Base-by-base conservation (phyloP, 148 eudicot species). In the Persicaria tinctoria region DNA sequence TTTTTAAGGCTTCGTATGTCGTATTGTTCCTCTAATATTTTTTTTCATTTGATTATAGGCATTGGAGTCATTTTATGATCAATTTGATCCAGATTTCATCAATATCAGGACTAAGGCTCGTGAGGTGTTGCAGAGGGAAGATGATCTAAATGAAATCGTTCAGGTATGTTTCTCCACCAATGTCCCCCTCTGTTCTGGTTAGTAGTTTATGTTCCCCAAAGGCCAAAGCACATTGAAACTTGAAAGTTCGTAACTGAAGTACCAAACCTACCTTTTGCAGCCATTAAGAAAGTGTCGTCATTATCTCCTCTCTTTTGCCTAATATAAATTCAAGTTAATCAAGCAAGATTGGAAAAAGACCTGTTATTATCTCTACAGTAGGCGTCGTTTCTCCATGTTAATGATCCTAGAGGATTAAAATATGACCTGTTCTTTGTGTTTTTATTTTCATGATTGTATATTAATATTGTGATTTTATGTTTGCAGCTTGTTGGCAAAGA, bases 401-500 rank as follows among this genome's bases (percentile, higher is more conserved):
- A 32, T 38, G 68, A 63, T 63, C 68, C n/a, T 63, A 32, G 68
- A 32, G 68, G 68, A 63, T 63, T 27, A 4, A 2, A 16, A 0
- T 63, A 14, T 10, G 27, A 27, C 45, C 16, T 27, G 16, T 11
- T 63, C 68, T 63, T 9, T 8, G 2, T 62, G 68, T 62, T 62
- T 9, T 18, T 10, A 1, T 69, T 69, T 45, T 46, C 7, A 18
- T 47, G 5, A 38, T 41, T 38, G 20, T 38, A 6, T n/a, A 13
- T 60, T 16, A 70, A 17, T 48, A 7, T 20, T 38, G 3, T 4
- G n/a, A 72, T 38, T 46, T 60, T 48, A 45, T 72, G 41, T 66
- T 23, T 86, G 75, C 90, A 95, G 98, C 92, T 95, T 74, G 98
- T 95, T 3, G 97, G 98, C n/a, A 95, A 95, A 82, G 98, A 95